phyloP scores from a whole-genome alignment of 768 basidiomycete genomes.

The Holtermannia corniformis region DNA sequence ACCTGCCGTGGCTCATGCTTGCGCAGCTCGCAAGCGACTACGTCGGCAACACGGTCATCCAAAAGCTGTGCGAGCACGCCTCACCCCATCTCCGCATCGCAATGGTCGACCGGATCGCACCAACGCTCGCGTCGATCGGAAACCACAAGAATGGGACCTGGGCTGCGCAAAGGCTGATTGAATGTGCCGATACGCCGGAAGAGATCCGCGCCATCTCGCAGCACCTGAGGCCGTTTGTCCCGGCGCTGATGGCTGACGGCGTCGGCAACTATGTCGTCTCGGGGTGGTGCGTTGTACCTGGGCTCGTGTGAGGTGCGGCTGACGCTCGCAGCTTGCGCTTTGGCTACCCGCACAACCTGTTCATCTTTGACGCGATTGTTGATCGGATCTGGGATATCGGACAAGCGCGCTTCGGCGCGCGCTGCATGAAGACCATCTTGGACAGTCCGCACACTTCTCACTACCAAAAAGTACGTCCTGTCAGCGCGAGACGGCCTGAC shows the following conservation, averaged over 20 bases:
- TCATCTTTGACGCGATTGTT: conserved; percentile 94
- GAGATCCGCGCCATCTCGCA: conserved; percentile 76
- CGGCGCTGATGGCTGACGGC: conserved; percentile 81
- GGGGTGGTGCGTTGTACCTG: conserved; percentile 12
- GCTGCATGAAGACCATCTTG: conserved; percentile 93
- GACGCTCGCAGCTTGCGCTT: conserved; percentile 75
- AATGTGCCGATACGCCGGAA: conserved; percentile 78
- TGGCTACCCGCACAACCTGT: conserved; percentile 78
- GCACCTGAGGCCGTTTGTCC: conserved; percentile 80
- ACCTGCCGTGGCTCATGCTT: neutral
- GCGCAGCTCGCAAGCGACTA: conserved; percentile 76
- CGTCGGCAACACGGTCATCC: conserved; percentile 97
- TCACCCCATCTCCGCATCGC: conserved; percentile 65
- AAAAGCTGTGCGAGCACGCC: conserved; percentile 91
- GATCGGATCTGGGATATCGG: conserved; percentile 97
- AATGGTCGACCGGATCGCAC: conserved; percentile 88
- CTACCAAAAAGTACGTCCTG: conserved; percentile 58
- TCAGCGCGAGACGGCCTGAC: neutral
- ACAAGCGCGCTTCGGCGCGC: conserved; percentile 93
- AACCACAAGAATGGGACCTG: conserved; percentile 99
- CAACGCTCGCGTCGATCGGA: conserved; percentile 92
- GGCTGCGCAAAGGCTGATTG: conserved; percentile 99
- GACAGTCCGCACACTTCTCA: conserved; percentile 78
- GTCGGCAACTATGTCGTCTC: conserved; percentile 45
- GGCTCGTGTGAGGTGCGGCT: neutral